phyloP scores from a whole-genome alignment of 345 rosid species.

The Salix caprea region DNA sequence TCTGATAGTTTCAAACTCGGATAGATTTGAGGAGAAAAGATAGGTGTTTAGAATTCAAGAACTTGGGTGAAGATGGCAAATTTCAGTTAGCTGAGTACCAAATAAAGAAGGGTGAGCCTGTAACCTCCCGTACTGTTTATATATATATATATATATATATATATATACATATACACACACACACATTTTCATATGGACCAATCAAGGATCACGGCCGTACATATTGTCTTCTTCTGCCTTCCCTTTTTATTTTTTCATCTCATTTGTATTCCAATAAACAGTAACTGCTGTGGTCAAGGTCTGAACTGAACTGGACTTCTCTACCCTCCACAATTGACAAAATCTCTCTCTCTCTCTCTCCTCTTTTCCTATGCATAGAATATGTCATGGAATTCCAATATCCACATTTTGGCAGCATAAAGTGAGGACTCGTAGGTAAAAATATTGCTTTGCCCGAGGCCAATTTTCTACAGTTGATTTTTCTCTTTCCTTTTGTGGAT shows the following conservation, averaged over 20 bases:
- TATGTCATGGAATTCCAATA: neutral
- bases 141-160: too few species aligned
- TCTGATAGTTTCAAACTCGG: neutral
- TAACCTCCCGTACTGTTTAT: neutral
- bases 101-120: neutral
- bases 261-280: neutral
- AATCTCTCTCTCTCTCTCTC: too few species aligned
- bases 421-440: neutral
- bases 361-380: neutral
- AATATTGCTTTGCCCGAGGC: too few species aligned
- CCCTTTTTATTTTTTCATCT: neutral
- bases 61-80: neutral
- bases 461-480: too few species aligned
- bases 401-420: neutral
- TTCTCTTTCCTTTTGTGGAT: too few species aligned
- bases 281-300: neutral
- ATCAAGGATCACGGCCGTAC: neutral
- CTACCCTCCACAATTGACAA: neutral
- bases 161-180: too few species aligned
- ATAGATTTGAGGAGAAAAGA: neutral
- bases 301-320: slow-evolving; percentile 3
- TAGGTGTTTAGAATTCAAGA: neutral
- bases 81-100: neutral
- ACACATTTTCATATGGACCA: neutral
- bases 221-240: neutral